Evolutionary conservation across 257 asterid species (phyloP).

Genomic region (Coffea canephora): DNA sequence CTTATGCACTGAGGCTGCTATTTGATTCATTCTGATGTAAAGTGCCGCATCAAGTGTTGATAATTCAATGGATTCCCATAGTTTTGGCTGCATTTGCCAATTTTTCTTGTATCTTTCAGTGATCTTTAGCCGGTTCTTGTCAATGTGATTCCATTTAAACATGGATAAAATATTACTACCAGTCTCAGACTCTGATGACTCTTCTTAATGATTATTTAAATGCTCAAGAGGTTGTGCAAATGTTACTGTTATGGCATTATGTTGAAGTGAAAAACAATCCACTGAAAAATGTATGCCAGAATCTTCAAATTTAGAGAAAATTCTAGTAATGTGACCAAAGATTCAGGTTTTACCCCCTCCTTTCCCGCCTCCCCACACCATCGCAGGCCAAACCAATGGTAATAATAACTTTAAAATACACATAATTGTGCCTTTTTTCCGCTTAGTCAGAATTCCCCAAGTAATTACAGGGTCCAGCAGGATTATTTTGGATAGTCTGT

Average conservation of each 20-base stretch:
- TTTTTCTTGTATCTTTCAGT: too few relatives aligned
- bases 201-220: neutral
- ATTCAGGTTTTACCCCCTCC: neutral
- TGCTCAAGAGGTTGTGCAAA: neutral
- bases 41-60: neutral
- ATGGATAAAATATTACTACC: neutral
- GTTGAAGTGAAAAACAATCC: neutral
- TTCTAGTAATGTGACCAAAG: neutral
- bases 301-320: neutral
- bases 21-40: neutral
- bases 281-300: neutral
- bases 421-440: neutral
- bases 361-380: neutral
- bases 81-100: neutral
- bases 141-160: neutral
- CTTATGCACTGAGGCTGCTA: neutral
- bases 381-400: neutral
- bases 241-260: neutral
- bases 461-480: neutral
- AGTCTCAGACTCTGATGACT: neutral
- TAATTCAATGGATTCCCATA: conserved; percentile 3
- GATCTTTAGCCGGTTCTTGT: too few relatives aligned
- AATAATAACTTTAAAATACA: neutral
- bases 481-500: neutral
- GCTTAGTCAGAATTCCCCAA: neutral